A percentile compares a stretch with the other conserved stretches of the same genome.
phyloP scores from a whole-genome alignment of 1,139 yeast species.

The Diutina mesorugosa region DNA sequence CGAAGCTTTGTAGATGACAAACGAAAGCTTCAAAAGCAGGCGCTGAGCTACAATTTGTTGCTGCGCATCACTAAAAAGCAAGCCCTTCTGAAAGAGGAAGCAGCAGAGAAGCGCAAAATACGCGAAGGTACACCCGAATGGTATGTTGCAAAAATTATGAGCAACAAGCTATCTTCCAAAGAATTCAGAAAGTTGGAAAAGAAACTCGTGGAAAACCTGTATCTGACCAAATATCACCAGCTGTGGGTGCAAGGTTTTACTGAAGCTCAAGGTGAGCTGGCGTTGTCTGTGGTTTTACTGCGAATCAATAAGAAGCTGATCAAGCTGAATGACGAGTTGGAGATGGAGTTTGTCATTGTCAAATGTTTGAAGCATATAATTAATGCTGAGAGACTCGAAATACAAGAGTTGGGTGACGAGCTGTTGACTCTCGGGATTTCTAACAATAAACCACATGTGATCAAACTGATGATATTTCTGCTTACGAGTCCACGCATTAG shows the following conservation, averaged over 20 bases:
- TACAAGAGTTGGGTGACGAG: conserved; percentile 1
- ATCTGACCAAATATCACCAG: conserved; percentile 5
- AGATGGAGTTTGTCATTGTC: not conserved
- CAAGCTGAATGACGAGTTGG: conserved; percentile 1
- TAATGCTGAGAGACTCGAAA: not conserved
- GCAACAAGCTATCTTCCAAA: conserved; percentile 18
- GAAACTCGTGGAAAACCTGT: conserved; percentile 11
- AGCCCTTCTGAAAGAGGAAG: not conserved
- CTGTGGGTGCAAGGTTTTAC: conserved; percentile 23
- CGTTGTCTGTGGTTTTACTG: conserved; percentile 26
- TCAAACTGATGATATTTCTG: conserved; percentile 14
- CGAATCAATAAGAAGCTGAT: conserved; percentile 10
- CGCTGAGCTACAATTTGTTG: not conserved
- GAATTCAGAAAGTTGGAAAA: conserved; percentile 26
- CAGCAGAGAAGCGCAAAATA: conserved; percentile 4
- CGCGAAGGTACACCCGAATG: conserved; percentile 32
- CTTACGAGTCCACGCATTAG: conserved; percentile 28
- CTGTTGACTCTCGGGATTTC: not conserved
- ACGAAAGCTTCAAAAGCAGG: not conserved
- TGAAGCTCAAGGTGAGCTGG: conserved; percentile 32
- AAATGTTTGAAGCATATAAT: conserved; percentile 2
- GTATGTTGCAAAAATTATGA: conserved; percentile 26
- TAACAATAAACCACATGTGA: conserved; percentile 1
- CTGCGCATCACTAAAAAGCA: not conserved
- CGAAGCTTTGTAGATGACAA: not conserved